Base-by-base conservation (phyloP, 768 basidiomycete species). In the Psilocybe azurescens region DNA sequence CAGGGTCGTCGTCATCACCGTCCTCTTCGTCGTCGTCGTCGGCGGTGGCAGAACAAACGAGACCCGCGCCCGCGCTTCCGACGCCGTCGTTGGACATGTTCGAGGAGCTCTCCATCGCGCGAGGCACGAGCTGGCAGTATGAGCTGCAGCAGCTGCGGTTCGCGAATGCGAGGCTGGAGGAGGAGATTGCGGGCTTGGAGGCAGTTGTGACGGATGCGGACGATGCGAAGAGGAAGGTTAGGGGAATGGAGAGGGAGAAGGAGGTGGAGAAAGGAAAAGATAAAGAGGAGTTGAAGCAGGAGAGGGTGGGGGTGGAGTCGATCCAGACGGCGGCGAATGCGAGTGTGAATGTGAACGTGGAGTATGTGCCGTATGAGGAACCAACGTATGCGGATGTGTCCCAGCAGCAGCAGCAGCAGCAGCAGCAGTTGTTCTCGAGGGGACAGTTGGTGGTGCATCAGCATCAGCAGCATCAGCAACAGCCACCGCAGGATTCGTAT, bases 111-210 rank as follows among this genome's bases (percentile, higher is more conserved):
- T 87, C 90, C 47, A 81, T 83, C 0, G 73, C 76, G 13, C 78
- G 89, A 4, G 88, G 85, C 10, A 89, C 89, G 33, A 94, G 92
- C 65, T 97, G 95, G 95, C 95, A 97, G 77, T 97, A 94, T 67
- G 93, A 95, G 77, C 79, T 96, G 52, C 90, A 94, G 75, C 92
- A 95, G 73, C 79, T 95, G 65, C 83, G 87, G 70, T 88, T 88
- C 68, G 54, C 67, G 28, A 72, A 72, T 56, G 24, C 58, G 28
- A 56, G 65, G 32, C 44, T 72, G 53, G 46, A 59, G 55, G 66
- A 67, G 59, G 67, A 72, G 64, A 53, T 70, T 3, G 61, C 59
- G 29, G 60, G 46, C 50, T 51, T 62, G 53, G 66, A 66, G 58
- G 53, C 20, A 10, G 59, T 55, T n/a, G 69, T 9, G 16, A 2